Evolutionary conservation across 148 eudicot genomes (phyloP).

Genomic region (Salicornia ramosissima): DNA sequence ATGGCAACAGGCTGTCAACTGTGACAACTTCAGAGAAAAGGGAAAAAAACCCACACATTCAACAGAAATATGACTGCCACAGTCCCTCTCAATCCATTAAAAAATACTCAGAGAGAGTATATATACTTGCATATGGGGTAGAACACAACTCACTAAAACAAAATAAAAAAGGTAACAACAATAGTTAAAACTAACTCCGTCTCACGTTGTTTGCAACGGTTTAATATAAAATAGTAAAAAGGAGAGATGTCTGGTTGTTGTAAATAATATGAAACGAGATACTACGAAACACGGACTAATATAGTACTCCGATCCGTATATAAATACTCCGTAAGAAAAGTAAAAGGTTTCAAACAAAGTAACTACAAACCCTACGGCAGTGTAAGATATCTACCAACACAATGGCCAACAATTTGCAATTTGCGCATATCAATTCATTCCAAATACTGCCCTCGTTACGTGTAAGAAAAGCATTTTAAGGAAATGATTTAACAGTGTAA

Average conservation of each 20-base stretch:
- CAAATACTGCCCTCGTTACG: no score
- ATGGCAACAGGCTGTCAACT: slow-evolving; percentile 40
- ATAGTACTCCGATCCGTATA: no score
- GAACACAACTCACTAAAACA: slow-evolving; percentile 14
- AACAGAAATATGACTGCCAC: slow-evolving; percentile 22
- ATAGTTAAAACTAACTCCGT: neutral
- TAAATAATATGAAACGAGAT: no score
- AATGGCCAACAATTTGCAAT: slow-evolving; percentile 7
- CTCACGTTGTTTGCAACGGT: no score
- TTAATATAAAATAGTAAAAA: no score
- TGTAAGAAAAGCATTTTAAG: no score
- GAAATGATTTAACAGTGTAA: no score
- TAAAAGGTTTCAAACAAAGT: neutral
- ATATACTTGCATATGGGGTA: neutral
- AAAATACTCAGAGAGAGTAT: neutral
- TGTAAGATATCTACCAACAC: neutral
- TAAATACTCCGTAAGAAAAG: no score
- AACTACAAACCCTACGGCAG: neutral
- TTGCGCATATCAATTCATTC: neutral
- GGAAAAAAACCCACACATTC: slow-evolving; percentile 27
- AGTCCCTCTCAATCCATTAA: slow-evolving; percentile 16
- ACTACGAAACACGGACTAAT: no score
- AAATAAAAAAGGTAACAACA: neutral
- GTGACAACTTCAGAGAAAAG: slow-evolving; percentile 27
- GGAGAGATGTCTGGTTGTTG: no score